Conservation (phyloP, 2,329 filamentous ascomycete genomes). For the Beauveria bassiana region DNA sequence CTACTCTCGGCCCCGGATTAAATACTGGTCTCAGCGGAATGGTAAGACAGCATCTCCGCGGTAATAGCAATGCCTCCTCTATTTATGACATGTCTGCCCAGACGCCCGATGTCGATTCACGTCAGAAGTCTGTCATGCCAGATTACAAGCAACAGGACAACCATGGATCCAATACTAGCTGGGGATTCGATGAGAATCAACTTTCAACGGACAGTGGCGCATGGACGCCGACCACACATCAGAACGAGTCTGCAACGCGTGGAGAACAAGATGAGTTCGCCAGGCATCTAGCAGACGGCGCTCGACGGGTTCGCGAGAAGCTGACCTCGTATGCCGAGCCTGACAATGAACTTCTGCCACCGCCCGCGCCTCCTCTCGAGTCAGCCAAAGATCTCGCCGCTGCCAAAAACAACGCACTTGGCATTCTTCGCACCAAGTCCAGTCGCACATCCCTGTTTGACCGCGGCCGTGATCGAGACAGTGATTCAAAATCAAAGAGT, state of each 20-base stretch:
- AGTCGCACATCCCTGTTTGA: constrained; percentile 59
- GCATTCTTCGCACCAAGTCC: constrained; percentile 57
- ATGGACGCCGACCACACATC: constrained; percentile 10
- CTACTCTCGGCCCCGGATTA: constrained; percentile 66
- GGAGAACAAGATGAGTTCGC: constrained; percentile 63
- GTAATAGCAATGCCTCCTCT: constrained; percentile 74
- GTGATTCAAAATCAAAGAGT: constrained; percentile 40
- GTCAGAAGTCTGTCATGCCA: constrained; percentile 16
- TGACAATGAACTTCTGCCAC: constrained; percentile 36
- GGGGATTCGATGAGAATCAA: constrained; percentile 16
- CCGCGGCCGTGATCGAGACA: constrained; percentile 34
- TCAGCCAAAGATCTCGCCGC: constrained; percentile 23
- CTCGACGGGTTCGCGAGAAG: constrained; percentile 64
- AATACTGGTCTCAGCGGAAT: constrained; percentile 65
- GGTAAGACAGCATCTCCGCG: constrained; percentile 76
- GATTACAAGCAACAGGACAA: constrained; percentile 28
- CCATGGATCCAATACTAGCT: constrained; percentile 11
- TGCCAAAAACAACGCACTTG: constrained; percentile 48
- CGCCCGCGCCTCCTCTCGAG: constrained; percentile 24
- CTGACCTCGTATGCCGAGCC: constrained; percentile 61
- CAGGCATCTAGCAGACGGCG: constrained; percentile 61
- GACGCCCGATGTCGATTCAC: constrained; percentile 22
- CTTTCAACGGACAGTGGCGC: constrained; percentile 17
- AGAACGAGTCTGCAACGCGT: constrained; percentile 25
- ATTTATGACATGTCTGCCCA: constrained; percentile 51